phyloP scores from a whole-genome alignment of 345 rosid genomes.

The Streptanthus diversifolius region DNA sequence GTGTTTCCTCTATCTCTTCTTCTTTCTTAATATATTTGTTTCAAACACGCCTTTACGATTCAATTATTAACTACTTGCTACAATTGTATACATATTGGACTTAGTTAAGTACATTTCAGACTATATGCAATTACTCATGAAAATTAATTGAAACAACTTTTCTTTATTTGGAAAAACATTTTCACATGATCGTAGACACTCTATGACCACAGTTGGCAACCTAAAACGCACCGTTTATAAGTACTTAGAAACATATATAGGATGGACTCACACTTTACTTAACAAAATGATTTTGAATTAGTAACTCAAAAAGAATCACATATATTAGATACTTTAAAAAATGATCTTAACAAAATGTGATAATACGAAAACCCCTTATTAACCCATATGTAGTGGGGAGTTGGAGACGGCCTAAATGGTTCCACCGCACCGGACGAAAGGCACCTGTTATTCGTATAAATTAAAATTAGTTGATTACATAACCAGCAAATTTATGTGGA shows the following conservation, averaged over 20 bases:
- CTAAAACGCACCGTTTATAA: background rate
- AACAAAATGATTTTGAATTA: no score
- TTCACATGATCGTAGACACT: constrained; percentile 13
- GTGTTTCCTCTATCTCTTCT: background rate
- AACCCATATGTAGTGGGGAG: no score
- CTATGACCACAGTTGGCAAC: background rate
- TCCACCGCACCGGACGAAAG: background rate
- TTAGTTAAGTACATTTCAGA: constrained; percentile 2
- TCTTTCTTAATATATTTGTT: background rate
- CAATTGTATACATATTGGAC: background rate
- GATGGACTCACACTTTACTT: background rate
- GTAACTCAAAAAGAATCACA: no score
- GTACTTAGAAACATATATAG: background rate
- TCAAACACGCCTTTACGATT: constrained; percentile 6
- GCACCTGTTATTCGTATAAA: background rate
- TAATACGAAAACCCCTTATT: no score
- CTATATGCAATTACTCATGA: constrained; percentile 1
- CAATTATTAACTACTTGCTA: background rate
- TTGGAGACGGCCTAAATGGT: no score
- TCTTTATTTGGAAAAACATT: background rate
- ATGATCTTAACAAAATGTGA: no score
- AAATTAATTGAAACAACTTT: constrained; percentile 7
- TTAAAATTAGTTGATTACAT: background rate
- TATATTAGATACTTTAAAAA: no score
- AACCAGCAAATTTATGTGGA: background rate